phyloP scores from a whole-genome alignment of 495 filamentous ascomycete genomes.

The Penicillium arizonense region DNA sequence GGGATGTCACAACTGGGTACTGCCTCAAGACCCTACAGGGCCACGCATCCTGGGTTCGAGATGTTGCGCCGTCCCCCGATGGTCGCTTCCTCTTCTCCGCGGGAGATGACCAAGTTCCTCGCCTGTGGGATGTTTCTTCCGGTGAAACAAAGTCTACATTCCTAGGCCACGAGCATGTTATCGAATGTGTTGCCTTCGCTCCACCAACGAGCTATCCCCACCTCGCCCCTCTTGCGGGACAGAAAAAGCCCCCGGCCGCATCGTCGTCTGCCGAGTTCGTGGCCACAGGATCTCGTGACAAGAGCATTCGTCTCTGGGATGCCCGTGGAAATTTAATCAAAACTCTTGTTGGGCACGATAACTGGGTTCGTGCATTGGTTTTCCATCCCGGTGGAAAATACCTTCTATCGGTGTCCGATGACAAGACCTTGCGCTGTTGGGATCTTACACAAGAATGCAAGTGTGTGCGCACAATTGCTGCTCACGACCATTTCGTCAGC shows the following conservation, averaged over 20 bases:
- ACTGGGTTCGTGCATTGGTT: constrained; percentile 85
- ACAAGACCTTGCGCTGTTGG: constrained; percentile 94
- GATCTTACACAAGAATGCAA: constrained; percentile 88
- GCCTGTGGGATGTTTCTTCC: constrained; percentile 78
- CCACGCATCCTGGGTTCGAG: constrained; percentile 88
- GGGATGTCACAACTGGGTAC: constrained; percentile 92
- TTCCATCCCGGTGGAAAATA: constrained; percentile 97
- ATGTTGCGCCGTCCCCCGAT: constrained; percentile 82
- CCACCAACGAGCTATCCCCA: constrained; percentile 75
- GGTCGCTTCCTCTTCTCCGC: constrained; percentile 83
- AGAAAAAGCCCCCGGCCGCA: constrained; percentile 70
- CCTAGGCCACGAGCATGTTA: constrained; percentile 83
- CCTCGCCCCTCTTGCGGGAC: constrained; percentile 75
- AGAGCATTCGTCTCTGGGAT: constrained; percentile 91
- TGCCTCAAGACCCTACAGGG: constrained; percentile 59
- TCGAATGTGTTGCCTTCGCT: constrained; percentile 88
- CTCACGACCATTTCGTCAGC: constrained; percentile 83
- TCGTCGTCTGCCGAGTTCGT: constrained; percentile 83
- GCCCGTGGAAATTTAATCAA: constrained; percentile 81
- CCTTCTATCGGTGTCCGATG: constrained; percentile 79
- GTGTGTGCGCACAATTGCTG: constrained; percentile 79
- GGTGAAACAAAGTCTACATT: constrained; percentile 74
- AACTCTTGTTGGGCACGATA: constrained; percentile 88
- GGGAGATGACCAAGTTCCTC: constrained; percentile 77
- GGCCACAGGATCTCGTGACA: constrained; percentile 88